These are phyloP conservation scores for Zanthoxylum bungeanum DNA, from an alignment of 345 rosid genomes.

Conservation along the genomic window DNA sequence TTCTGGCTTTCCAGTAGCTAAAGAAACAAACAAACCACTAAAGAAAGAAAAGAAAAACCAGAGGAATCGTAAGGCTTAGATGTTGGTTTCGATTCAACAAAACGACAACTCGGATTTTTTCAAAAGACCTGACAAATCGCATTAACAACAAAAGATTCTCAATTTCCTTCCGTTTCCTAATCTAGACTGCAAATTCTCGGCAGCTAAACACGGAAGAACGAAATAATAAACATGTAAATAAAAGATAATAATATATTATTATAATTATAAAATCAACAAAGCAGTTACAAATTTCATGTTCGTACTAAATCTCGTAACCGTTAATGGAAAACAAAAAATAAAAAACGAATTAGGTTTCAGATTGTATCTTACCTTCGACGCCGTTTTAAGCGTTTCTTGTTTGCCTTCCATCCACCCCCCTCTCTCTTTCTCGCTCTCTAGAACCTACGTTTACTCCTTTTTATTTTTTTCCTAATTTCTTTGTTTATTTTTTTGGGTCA, in stretches of 20 bases:
- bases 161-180: background rate
- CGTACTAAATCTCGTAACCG: background rate
- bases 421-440: background rate
- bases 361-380: constrained; percentile 13
- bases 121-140: background rate
- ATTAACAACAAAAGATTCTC: background rate
- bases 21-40: background rate
- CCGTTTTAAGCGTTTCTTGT: background rate
- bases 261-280: background rate
- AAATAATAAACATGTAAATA: background rate
- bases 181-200: background rate
- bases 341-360: background rate
- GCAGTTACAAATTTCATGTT: background rate
- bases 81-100: no score
- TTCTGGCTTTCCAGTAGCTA: background rate
- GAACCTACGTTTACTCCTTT: background rate
- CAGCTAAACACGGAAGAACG: background rate
- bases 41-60: background rate
- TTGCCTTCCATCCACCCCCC: background rate
- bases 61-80: background rate
- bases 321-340: background rate
- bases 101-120: no score
- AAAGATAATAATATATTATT: background rate
- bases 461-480: background rate
- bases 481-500: background rate